Base-by-base conservation (phyloP, 257 asterid species). In the Apocynum venetum region DNA sequence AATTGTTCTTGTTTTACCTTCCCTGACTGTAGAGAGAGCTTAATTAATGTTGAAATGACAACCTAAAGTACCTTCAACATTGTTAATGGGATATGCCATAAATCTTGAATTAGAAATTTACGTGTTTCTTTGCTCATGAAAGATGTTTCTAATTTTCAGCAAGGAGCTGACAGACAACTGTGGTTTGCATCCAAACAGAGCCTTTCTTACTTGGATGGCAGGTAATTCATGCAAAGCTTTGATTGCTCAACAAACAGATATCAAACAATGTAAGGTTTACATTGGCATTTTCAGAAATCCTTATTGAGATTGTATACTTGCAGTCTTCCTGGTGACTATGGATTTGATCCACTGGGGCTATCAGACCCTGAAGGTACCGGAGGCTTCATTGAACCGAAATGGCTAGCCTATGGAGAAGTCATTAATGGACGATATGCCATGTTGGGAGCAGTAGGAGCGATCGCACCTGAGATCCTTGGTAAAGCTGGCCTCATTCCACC, bases 311-410 rank as follows among this genome's bases (percentile, higher is more conserved):
- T n/a, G 51, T 14, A 8, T 20, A 38, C 56, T 74, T 44, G 47
- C 92, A 95, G 97, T 81, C 99, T 95, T 20, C 98, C 99, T 0
- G 98, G 99, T 10, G 98, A 95, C 84, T 95, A 4, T 61, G 99
- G 99, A 64, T 93, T 95, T 84, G 99, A 95, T 80, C 99, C 99
- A 9, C 77, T 95, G 65, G 99, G 99, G 7, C 94, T 93, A 0
- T 93, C 97, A 0, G 98, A 95, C 82, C 99, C 99, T 0, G 98
- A 95, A 78, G 98, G 99, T n/a, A 79, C 96, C 0, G 98, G 98
- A 61, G 97, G 96, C 6, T 95, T 95, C 94, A 91, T 95, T 75
- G 96, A 95, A 85, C 98, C 98, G 1, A 90, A 71, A 86, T 95
- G 99, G 99, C 86, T 91, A 15, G 97, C 96, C 3, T 93, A 95